phyloP scores from a whole-genome alignment of 2,329 filamentous ascomycete genomes.

The Pseudogymnoascus sp. region DNA sequence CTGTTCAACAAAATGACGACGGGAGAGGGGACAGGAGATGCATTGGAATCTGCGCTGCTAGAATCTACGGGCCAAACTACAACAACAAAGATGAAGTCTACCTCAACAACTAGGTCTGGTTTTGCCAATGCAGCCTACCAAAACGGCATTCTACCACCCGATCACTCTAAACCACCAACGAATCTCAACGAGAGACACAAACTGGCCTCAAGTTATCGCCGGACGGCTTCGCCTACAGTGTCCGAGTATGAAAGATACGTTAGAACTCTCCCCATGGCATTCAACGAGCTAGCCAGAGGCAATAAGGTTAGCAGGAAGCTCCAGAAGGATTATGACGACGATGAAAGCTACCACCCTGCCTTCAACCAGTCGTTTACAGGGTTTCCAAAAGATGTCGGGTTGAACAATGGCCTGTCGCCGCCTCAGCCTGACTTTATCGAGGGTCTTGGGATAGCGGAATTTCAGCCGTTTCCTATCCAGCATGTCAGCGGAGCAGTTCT shows the following conservation, averaged over 20 bases:
- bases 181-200: not conserved
- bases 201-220: not conserved
- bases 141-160: not conserved
- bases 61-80: not conserved
- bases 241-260: not conserved
- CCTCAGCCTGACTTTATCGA: slow-evolving; percentile 29
- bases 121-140: not conserved
- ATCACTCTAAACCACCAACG: not conserved
- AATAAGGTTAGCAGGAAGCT: not conserved
- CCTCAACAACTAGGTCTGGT: not conserved
- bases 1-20: not conserved
- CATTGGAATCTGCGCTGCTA: not conserved
- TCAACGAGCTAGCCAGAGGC: not conserved
- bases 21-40: not conserved
- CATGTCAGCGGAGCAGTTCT: not conserved
- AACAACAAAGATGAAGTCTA: not conserved
- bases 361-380: not conserved
- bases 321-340: not conserved
- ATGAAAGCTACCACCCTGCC: not conserved
- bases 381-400: slow-evolving; percentile 25
- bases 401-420: slow-evolving; percentile 27
- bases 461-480: slow-evolving; percentile 16
- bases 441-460: slow-evolving; percentile 20
- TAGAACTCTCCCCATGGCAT: not conserved
- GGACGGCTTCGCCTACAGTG: not conserved